These are phyloP conservation scores for California macrophylla DNA, from an alignment of 441 rosid genomes.

Conservation along the genomic window DNA sequence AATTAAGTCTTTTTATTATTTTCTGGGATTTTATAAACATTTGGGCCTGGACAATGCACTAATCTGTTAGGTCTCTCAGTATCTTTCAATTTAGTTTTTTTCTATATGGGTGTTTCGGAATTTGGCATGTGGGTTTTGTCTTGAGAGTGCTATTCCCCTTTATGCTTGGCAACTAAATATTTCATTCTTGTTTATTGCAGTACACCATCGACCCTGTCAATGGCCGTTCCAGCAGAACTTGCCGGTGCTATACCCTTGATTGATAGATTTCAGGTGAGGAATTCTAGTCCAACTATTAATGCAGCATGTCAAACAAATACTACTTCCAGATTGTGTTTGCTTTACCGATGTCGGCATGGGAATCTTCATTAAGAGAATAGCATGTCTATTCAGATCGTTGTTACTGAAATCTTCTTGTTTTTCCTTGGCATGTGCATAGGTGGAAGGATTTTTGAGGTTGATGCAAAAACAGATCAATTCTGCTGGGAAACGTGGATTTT, in stretches of 20 bases:
- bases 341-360: neutral
- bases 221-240: slow-evolving; percentile 74
- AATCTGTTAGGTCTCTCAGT: neutral
- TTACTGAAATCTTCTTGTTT: slow-evolving; percentile 11
- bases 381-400: neutral
- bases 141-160: neutral
- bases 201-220: slow-evolving; percentile 41
- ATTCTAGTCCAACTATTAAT: slow-evolving; percentile 1
- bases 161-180: neutral
- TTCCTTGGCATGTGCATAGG: slow-evolving; percentile 28
- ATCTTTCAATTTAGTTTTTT: neutral
- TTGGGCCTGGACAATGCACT: neutral
- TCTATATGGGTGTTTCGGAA: neutral
- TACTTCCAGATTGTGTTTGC: slow-evolving; percentile 4
- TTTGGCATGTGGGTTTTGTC: neutral
- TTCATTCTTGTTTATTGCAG: slow-evolving; percentile 25
- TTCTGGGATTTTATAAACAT: neutral
- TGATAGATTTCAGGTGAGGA: slow-evolving; percentile 72
- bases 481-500: slow-evolving; percentile 78
- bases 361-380: neutral
- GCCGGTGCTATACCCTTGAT: slow-evolving; percentile 87
- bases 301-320: neutral
- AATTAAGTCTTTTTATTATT: neutral
- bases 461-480: slow-evolving; percentile 96
- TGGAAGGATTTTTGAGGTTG: slow-evolving; percentile 77